Conservation (phyloP, 2,329 filamentous ascomycete genomes). For the Monosporascus sp. region DNA sequence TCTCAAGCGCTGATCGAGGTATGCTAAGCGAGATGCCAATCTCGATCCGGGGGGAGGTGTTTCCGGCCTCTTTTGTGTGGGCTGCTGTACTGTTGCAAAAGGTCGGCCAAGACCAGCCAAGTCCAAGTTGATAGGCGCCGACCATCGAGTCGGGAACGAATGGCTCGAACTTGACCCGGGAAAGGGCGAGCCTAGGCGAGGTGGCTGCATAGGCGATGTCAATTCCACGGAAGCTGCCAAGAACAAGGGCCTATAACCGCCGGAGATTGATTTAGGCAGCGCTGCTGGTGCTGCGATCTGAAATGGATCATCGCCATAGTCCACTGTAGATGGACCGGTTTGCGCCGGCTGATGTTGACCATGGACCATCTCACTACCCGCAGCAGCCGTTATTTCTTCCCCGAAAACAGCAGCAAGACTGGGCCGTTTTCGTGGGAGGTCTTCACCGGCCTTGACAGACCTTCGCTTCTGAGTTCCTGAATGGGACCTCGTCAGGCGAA, state of each 20-base stretch:
- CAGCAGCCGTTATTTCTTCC: slow-evolving; percentile 16
- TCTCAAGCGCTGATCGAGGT: slow-evolving; percentile 53
- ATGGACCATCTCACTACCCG: slow-evolving; percentile 4
- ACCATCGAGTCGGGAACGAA: slow-evolving; percentile 56
- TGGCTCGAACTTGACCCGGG: slow-evolving; percentile 43
- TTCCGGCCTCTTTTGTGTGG: slow-evolving; percentile 28
- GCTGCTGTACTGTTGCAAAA: slow-evolving; percentile 53
- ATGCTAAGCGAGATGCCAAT: slow-evolving; percentile 47
- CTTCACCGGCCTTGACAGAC: slow-evolving; percentile 42
- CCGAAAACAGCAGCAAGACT: slow-evolving; percentile 51
- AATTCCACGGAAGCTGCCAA: slow-evolving; percentile 9
- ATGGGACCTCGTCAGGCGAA: slow-evolving; percentile 43
- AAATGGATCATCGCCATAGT: slow-evolving; percentile 3
- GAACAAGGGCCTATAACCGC: background rate
- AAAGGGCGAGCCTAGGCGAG: slow-evolving; percentile 56
- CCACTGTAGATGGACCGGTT: background rate
- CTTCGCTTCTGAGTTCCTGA: slow-evolving; percentile 51
- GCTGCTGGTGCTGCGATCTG: background rate
- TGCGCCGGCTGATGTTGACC: background rate
- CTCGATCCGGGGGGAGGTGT: slow-evolving; percentile 32
- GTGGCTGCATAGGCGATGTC: slow-evolving; percentile 31
- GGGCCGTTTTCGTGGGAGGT: slow-evolving; percentile 45
- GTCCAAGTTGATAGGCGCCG: slow-evolving; percentile 40
- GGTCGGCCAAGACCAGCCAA: slow-evolving; percentile 41
- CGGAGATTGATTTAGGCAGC: no score